Evolutionary conservation across 768 basidiomycete genomes (phyloP), one percentile per base, ranked within the genome.

Genomic region (Collybia mongolica): DNA sequence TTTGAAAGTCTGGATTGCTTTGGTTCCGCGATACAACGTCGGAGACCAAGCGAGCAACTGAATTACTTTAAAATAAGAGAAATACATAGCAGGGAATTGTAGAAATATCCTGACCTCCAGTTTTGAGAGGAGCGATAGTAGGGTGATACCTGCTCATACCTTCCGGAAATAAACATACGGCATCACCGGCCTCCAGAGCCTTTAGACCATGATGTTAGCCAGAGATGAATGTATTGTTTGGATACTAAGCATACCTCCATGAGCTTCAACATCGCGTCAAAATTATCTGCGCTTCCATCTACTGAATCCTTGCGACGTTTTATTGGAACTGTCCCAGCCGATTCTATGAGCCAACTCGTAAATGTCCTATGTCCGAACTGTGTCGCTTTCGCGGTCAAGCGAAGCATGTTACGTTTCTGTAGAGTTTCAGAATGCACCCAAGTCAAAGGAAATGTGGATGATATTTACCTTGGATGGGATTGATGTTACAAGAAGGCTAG

Each of bases 321-420:
- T 39, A 95, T 80, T 1, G 93, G 93, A 2, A 95, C 79, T 1
- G 93, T 93, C 11, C 93, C 93, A 8, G 88, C 88, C 15, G 85
- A 84, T 64, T 93, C 90, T 44, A 95, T 91, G 17, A 95, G 76
- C 92, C 93, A 93, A 54, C 87, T 90, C 6, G 88, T 91, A 65
- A 95, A 91, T 2, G 90, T 94, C 55, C 65, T 79, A 38, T 77
- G 83, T 2, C 90, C 89, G 59, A 95, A 95, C 57, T 88, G 87
- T 0, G 92, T 90, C 36, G 90, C 80, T 62, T 95, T 95, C 9
- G 93, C 93, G 0, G 93, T 95, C 37, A 95, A 69, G 11, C 92
- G 84, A 5, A 95, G 67, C 75, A 92, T 82, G 57, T 85, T 84
- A 24, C 92, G 87, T 55, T 75, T 80, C 88, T 90, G 61, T 5